Evolutionary conservation across 768 basidiomycete species (phyloP), one percentile per base, ranked within the genome.

Genomic region (Tricholomella constricta): DNA sequence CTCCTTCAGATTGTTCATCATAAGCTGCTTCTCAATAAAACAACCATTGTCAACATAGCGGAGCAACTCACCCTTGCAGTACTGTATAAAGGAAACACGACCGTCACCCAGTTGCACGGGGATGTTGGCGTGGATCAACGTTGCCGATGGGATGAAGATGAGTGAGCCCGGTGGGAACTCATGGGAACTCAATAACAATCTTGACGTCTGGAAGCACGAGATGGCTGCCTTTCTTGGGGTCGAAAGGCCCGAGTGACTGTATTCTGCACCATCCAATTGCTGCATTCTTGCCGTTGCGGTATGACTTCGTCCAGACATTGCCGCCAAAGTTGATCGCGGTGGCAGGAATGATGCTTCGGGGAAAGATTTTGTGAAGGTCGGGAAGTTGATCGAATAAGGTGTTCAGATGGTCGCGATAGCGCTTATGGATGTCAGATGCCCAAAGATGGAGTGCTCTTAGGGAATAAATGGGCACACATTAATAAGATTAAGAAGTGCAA

Each of bases 321-420:
- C 46, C 42, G 0, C 66, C 67, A 9, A 68, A 54, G 51, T 72
- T 70, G 52, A 72, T 65, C 0, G 58, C 65, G 0, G 44, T 32
- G 0, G 54, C 46, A 0, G 64, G 51, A 20, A 65, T 70, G 0
- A 66, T 26, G 10, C 54, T 54, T 9, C 57, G 52, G 9, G 26
- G 0, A 45, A 68, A 55, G 38, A 51, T 59, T 3, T 42, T 29
- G n/a, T 15, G n/a, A 11, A 32, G 37, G 19, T 48, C 17, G 26
- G 19, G 6, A 6, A 48, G 10, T 4, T 19, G 4, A 0, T 7
- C 23, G 29, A n/a, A 47, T 7, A 62, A 20, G 19, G 3, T 20
- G 6, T 51, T 7, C 3, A 47, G 10, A 17, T 50, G 54, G 7
- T 48, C 31, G 3, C 41, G 14, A 27, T 61, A 61, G n/a, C 45